Percentiles rank a stretch among this genome's conserved stretches.
These are phyloP conservation scores for Pyropia yezoensis DNA, from an alignment of 23 red algal genomes.

Conservation along the genomic window DNA sequence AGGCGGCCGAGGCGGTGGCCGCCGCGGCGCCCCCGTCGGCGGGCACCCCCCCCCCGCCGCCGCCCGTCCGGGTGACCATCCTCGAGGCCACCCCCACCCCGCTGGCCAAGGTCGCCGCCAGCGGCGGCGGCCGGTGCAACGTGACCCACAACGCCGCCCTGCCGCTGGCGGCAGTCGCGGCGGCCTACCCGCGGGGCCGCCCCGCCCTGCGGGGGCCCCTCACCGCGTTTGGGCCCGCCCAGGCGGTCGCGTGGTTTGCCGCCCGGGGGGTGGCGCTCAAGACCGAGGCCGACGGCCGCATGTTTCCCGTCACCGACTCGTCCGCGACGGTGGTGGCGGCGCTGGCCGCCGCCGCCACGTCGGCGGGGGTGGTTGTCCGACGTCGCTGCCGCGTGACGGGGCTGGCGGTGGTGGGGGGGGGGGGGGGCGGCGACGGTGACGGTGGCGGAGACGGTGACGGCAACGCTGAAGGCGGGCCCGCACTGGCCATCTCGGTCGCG, in stretches of 20 bases:
- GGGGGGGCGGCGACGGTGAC: slow-evolving; percentile 6
- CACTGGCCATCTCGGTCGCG: too few species aligned
- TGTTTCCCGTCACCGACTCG: slow-evolving; percentile 79
- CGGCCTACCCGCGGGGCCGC: slow-evolving; percentile 46
- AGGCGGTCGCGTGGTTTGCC: slow-evolving; percentile 65
- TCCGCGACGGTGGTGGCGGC: slow-evolving; percentile 50
- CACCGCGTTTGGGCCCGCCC: slow-evolving; percentile 41
- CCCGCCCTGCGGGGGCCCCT: slow-evolving; percentile 44
- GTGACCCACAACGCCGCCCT: slow-evolving; percentile 38
- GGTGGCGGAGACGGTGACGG: background rate
- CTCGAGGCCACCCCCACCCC: slow-evolving; percentile 43
- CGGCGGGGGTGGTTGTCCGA: slow-evolving; percentile 21
- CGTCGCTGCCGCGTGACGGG: slow-evolving; percentile 13
- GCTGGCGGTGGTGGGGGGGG: slow-evolving; percentile 1
- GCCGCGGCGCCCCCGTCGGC: background rate
- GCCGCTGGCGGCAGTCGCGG: slow-evolving; percentile 24
- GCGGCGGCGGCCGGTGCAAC: slow-evolving; percentile 94
- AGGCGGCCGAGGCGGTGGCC: background rate
- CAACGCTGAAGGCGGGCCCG: background rate
- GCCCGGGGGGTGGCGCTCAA: slow-evolving; percentile 62
- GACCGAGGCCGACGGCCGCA: slow-evolving; percentile 55
- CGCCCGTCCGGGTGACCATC: slow-evolving; percentile 21
- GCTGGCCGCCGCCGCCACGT: slow-evolving; percentile 30
- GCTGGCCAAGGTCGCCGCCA: slow-evolving; percentile 76
- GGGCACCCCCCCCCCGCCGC: background rate